Evolutionary conservation across 371 early-diverging fungal genomes (phyloP).

Genomic region (Phascolomyces articulosus): DNA sequence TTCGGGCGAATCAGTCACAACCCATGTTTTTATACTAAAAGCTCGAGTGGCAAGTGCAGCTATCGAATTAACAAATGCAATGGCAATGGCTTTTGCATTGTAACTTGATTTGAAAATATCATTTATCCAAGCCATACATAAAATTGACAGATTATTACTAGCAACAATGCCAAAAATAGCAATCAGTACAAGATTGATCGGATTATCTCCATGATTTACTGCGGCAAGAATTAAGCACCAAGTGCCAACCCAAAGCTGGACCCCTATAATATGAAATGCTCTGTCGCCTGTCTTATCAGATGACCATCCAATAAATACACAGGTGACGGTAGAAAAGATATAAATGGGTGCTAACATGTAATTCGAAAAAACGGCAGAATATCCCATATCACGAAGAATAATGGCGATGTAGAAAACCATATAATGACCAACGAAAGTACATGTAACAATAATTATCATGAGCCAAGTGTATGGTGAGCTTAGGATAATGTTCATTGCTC

Average conservation of each 20-base stretch:
- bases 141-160: neutral
- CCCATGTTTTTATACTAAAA: no score
- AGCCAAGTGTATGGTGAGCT: conserved; percentile 34
- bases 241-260: conserved; percentile 18
- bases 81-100: conserved; percentile 36
- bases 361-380: conserved; percentile 32
- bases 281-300: conserved; percentile 17
- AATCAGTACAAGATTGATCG: conserved; percentile 11
- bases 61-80: conserved; percentile 41
- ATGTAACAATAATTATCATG: conserved; percentile 30
- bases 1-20: conserved; percentile 21
- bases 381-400: conserved; percentile 33
- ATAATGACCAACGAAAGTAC: conserved; percentile 45
- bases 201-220: conserved; percentile 13
- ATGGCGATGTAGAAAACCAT: conserved; percentile 39
- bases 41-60: no score
- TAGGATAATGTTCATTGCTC: conserved; percentile 28
- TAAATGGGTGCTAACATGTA: conserved; percentile 46
- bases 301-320: conserved; percentile 10
- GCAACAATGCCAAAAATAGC: conserved; percentile 4
- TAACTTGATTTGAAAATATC: conserved; percentile 27
- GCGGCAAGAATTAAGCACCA: conserved; percentile 21
- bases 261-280: conserved; percentile 13
- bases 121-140: conserved; percentile 5
- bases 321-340: conserved; percentile 28